phyloP scores from a whole-genome alignment of 306 rosid species.

The Acacia melanoxylon region DNA sequence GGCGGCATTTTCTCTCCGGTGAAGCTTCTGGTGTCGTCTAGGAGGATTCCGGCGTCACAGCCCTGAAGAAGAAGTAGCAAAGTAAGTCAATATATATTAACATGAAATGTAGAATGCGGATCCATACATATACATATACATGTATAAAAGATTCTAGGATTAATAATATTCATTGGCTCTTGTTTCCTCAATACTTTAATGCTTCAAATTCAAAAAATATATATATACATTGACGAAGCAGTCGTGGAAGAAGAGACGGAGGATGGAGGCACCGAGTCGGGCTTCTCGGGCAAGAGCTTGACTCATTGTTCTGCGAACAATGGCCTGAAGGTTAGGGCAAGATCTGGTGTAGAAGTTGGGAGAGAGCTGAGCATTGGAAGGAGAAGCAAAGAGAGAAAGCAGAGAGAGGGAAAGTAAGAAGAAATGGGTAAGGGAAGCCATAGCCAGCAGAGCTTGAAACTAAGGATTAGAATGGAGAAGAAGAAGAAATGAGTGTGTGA shows the following conservation, averaged over 20 bases:
- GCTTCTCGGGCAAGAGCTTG: constrained; percentile 48
- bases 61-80: constrained; percentile 49
- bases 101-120: background rate
- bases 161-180: too few species aligned
- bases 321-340: constrained; percentile 54
- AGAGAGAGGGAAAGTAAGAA: constrained; percentile 21
- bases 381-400: constrained; percentile 36
- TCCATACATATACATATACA: background rate
- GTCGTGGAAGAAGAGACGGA: constrained; percentile 89
- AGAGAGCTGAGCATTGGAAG: constrained; percentile 58
- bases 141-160: too few species aligned
- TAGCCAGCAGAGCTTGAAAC: constrained; percentile 3
- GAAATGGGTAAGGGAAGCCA: constrained; percentile 35
- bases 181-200: too few species aligned
- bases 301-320: constrained; percentile 50
- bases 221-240: constrained; percentile 67
- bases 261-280: constrained; percentile 72
- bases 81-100: background rate
- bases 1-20: constrained; percentile 69
- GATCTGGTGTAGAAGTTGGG: constrained; percentile 49
- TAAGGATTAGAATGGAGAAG: background rate
- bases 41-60: constrained; percentile 66
- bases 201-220: too few species aligned
- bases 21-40: constrained; percentile 63
- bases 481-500: background rate